Evolutionary conservation across 176 grass and related monocot species (phyloP).

Genomic region (Rhynchospora breviuscula): DNA sequence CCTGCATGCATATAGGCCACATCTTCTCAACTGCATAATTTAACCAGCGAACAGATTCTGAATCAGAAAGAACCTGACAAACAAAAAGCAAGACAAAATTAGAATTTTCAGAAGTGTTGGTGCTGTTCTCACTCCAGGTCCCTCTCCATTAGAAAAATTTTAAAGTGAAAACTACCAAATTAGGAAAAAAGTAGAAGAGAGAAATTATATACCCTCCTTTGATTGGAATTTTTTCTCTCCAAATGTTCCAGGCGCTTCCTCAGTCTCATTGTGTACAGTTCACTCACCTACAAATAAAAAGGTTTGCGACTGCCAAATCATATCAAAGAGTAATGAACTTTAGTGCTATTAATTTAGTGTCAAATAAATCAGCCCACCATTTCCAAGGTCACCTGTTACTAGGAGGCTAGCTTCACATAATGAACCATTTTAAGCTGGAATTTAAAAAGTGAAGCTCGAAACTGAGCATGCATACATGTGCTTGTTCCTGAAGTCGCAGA

Average conservation of each 20-base stretch:
- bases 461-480: neutral
- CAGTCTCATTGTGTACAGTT: constrained; percentile 52
- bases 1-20: constrained; percentile 96
- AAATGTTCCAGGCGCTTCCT: constrained; percentile 55
- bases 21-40: constrained; percentile 85
- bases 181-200: constrained; percentile 20
- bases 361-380: constrained; percentile 1
- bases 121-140: neutral
- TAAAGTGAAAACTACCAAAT: constrained; percentile 9
- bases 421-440: neutral
- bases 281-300: constrained; percentile 58
- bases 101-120: neutral
- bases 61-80: constrained; percentile 83
- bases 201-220: constrained; percentile 47
- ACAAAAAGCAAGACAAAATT: constrained; percentile 18
- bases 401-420: neutral
- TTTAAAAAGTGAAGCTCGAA: neutral
- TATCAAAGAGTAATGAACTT: neutral
- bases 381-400: neutral
- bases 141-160: neutral
- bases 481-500: neutral
- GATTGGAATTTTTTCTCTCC: constrained; percentile 77
- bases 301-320: neutral
- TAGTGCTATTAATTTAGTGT: neutral
- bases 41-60: constrained; percentile 89